Evolutionary conservation across 805 yeast species (phyloP).

Genomic region (Candida berthetii): DNA sequence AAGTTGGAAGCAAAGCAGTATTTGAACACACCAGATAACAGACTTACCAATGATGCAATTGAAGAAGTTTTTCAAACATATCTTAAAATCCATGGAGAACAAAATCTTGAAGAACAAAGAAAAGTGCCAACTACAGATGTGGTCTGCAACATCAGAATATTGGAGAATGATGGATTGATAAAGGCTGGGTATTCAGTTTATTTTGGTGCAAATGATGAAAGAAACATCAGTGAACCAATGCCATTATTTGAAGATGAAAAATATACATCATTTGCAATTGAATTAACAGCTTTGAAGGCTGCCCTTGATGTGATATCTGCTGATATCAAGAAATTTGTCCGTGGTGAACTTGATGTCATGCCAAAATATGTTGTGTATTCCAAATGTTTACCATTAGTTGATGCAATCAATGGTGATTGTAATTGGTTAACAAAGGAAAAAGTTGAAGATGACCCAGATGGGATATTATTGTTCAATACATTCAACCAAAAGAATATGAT

Average conservation of each 20-base stretch:
- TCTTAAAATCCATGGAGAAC: constrained; percentile 1
- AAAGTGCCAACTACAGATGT: constrained; percentile 20
- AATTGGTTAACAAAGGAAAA: no score
- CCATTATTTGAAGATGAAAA: constrained; percentile 12
- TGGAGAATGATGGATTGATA: constrained; percentile 33
- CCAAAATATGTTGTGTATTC: constrained; percentile 38
- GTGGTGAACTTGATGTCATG: constrained; percentile 8
- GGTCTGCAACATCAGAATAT: constrained; percentile 72
- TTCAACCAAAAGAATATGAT: no score
- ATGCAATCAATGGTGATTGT: no score
- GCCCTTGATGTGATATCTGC: constrained; percentile 41
- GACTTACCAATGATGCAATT: no score
- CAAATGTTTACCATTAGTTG: no score
- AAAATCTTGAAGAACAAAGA: constrained; percentile 5
- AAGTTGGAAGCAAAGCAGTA: no score
- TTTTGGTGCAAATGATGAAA: constrained; percentile 43
- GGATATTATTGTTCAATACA: no score
- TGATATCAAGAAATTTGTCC: constrained; percentile 22
- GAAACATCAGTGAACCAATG: constrained; percentile 48
- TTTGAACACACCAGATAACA: no score
- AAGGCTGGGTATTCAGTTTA: constrained; percentile 67
- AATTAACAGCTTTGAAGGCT: constrained; percentile 55
- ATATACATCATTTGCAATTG: constrained; percentile 81
- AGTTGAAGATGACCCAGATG: no score
- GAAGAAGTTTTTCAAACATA: no score